A percentile compares a stretch with the other conserved stretches of the same genome.
phyloP scores from a whole-genome alignment of 352 stramenopile species.

The Globisporangium nunn region DNA sequence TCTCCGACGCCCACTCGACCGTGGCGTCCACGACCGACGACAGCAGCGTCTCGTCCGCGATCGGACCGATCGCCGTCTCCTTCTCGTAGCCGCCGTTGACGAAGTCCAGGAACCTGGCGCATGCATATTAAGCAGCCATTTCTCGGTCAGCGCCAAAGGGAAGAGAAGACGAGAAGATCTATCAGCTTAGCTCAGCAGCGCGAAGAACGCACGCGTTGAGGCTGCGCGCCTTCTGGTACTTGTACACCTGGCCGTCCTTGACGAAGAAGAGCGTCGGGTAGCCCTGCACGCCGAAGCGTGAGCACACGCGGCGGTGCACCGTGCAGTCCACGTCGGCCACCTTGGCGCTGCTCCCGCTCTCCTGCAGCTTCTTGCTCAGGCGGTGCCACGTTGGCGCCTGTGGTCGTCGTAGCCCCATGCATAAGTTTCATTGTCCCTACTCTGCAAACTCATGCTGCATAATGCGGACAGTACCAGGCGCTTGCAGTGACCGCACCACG shows the following conservation, averaged over 20 bases:
- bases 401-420: background rate
- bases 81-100: conserved; percentile 49
- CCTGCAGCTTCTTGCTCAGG: conserved; percentile 56
- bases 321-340: conserved; percentile 73
- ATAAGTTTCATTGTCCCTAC: no score
- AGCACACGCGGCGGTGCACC: conserved; percentile 74
- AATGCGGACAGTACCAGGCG: conserved; percentile 31
- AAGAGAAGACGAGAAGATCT: no score
- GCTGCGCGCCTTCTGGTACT: conserved; percentile 64
- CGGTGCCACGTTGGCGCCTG: conserved; percentile 64
- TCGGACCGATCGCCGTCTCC: conserved; percentile 41
- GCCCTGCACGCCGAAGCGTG: conserved; percentile 71
- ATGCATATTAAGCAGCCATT: background rate
- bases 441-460: no score
- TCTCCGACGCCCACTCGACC: conserved; percentile 61
- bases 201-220: conserved; percentile 31
- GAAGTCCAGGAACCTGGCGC: conserved; percentile 40
- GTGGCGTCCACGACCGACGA: conserved; percentile 53
- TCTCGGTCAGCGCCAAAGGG: no score
- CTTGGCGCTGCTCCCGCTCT: conserved; percentile 44
- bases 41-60: conserved; percentile 56
- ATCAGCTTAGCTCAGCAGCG: background rate
- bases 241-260: conserved; percentile 65
- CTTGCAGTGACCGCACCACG: conserved; percentile 79
- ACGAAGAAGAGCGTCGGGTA: conserved; percentile 79